phyloP scores from a whole-genome alignment of 2,329 filamentous ascomycete genomes.

The Mycosphaerella arachidis region DNA sequence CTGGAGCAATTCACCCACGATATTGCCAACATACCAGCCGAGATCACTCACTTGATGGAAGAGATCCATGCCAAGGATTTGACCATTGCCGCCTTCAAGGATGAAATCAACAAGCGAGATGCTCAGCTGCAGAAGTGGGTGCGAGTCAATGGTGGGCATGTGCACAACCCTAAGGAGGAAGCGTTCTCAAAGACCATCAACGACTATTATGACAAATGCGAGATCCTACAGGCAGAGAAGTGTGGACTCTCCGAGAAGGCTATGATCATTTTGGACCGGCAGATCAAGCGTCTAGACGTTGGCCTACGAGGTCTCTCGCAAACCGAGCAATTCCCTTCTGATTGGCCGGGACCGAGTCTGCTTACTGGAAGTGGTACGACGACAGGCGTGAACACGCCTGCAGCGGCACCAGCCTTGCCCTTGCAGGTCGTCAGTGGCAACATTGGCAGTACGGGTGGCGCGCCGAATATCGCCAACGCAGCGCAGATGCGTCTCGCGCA shows the following conservation, averaged over 20 bases:
- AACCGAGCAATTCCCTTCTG: slow-evolving; percentile 56
- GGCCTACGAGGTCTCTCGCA: slow-evolving; percentile 57
- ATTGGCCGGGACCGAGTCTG: slow-evolving; percentile 57
- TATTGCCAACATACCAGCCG: slow-evolving; percentile 74
- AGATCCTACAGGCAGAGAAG: slow-evolving; percentile 71
- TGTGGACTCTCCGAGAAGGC: slow-evolving; percentile 62
- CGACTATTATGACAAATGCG: slow-evolving; percentile 64
- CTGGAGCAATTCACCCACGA: slow-evolving; percentile 75
- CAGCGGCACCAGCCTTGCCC: slow-evolving; percentile 43
- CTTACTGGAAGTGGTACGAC: slow-evolving; percentile 40
- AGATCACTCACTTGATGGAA: slow-evolving; percentile 77
- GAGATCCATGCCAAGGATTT: slow-evolving; percentile 78
- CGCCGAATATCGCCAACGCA: slow-evolving; percentile 50
- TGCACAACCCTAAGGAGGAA: slow-evolving; percentile 71
- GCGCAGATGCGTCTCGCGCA: slow-evolving; percentile 44
- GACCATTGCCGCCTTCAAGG: slow-evolving; percentile 63
- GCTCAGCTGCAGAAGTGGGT: slow-evolving; percentile 76
- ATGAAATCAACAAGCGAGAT: slow-evolving; percentile 68
- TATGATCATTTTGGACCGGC: slow-evolving; percentile 59
- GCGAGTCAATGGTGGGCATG: slow-evolving; percentile 68
- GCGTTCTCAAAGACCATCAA: slow-evolving; percentile 60
- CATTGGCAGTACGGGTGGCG: slow-evolving; percentile 42
- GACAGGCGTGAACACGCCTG: slow-evolving; percentile 29
- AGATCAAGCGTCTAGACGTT: slow-evolving; percentile 59
- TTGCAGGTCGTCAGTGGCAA: slow-evolving; percentile 55